These are phyloP conservation scores for Scytalidium sp. DNA, from an alignment of 2,329 filamentous ascomycete species.

Conservation along the genomic window DNA sequence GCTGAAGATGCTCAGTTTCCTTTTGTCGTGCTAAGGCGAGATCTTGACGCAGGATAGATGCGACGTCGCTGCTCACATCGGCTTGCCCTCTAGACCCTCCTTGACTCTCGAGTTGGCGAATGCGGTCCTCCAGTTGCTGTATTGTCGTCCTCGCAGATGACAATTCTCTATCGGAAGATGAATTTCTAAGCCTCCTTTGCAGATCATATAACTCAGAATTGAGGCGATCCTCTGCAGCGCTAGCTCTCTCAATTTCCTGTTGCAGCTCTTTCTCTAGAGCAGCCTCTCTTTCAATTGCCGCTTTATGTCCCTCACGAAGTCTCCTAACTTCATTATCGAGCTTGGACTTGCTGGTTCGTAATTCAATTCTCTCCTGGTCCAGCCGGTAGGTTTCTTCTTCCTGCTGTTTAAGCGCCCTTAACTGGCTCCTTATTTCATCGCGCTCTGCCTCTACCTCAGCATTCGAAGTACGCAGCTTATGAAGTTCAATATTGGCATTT, in stretches of 20 bases:
- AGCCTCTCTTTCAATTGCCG: conserved; percentile 53
- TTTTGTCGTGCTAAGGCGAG: conserved; percentile 61
- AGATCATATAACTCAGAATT: conserved; percentile 52
- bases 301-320: conserved; percentile 60
- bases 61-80: conserved; percentile 49
- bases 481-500: conserved; percentile 57
- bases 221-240: conserved; percentile 62
- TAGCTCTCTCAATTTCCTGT: conserved; percentile 63
- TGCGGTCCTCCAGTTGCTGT: conserved; percentile 58
- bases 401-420: conserved; percentile 51
- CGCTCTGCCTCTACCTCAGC: conserved; percentile 61
- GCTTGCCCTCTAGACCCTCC: conserved; percentile 30
- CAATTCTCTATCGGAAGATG: conserved; percentile 41
- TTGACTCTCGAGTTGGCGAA: conserved; percentile 43
- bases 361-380: conserved; percentile 67
- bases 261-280: conserved; percentile 62
- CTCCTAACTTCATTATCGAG: conserved; percentile 65
- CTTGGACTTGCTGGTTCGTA: conserved; percentile 65
- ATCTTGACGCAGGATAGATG: conserved; percentile 60
- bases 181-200: conserved; percentile 32
- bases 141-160: conserved; percentile 55
- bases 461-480: conserved; percentile 52
- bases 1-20: conserved; percentile 61
- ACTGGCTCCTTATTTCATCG: conserved; percentile 61
- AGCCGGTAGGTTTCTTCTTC: conserved; percentile 58